Base-by-base conservation (phyloP, 177 flowering plant species). In the Vitis hybrid region DNA sequence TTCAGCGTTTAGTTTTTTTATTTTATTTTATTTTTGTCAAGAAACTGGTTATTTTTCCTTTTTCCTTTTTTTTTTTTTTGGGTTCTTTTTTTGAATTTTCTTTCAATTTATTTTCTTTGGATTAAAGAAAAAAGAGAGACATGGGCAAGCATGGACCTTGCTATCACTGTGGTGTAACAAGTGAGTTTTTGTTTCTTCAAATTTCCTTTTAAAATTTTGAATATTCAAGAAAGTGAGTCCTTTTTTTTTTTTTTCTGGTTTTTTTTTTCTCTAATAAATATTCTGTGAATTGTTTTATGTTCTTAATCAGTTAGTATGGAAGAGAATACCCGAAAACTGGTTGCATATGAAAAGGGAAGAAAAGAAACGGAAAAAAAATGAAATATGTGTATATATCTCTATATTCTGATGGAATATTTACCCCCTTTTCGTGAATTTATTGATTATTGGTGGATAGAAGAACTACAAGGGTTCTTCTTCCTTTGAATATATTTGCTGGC, bases 81-180 rank as follows among this genome's bases (percentile, higher is more conserved):
- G 62, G 21, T 56, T 69, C 58, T 34, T 40, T 40, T 40, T 40
- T 40, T 5, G 34, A 72, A 77, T 70, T 71, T 78, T 75, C 68
- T 54, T 70, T 67, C 62, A 71, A 73, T 23, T 54, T 13, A 17
- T 55, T 67, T 70, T 52, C 26, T 34, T 68, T 56, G 21, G 69
- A 50, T 60, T 70, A 61, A 77, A 60, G 54, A 75, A 72, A 66
- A 65, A 76, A 78, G 62, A 74, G 72, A 74, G 79, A 83, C 40
- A 93, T 93, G 98, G 98, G 93, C 74, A 93, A 93, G 88, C 93
- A 93, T 65, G 98, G 98, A 60, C 98, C 98, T 88, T 93, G 98
- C 91, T 83, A 80, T 85, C 98, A 93, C 89, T 93, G 98, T 91
- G 97, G 97, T 87, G 98, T 93, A 78, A 86, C 97, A 78, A 88